Base-by-base conservation (phyloP, 129 eudicot genomes). In the Helichrysum umbraculigerum region DNA sequence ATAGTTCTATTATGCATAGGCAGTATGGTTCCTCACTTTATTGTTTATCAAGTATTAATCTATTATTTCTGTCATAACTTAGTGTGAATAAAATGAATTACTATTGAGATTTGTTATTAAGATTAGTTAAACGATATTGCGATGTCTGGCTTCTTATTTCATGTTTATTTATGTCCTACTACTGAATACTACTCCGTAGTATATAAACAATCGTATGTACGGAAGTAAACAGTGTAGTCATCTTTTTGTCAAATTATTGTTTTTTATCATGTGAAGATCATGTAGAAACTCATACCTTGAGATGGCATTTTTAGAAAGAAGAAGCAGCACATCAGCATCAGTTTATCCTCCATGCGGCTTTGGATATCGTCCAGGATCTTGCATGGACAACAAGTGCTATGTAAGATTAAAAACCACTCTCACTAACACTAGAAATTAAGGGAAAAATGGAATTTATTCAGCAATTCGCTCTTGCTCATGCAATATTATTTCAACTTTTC, bases 321-420 rank as follows among this genome's bases (percentile, higher is more conserved):
- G 99, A 95, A 78, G 91, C 90, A 73, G 96, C 99, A 79, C 99
- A 91, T 75, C 94, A 91, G 81, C 99, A 95, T 83, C 99, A 89
- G 74, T 95, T 95, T 69, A 91, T 95, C 63, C 78, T 91, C 65
- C 97, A 95, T 73, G 97, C 97, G 10, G 96, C 97, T 15, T 85
- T 95, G 83, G 97, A 95, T 84, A 86, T 95, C 52, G 99, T 91
- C 72, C 96, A 95, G 72, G 99, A 95, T 84, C 86, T 86, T 52
- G 97, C 97, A 15, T 95, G 99, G 99, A 89, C 97, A 71, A 95
- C 97, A 29, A 89, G 97, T 89, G 96, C 99, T 33, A 91, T 91
- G 96, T 91, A 77, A 91, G 91, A 61, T 57, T 87, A 29, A 9
- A 34, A 66, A 29, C 4, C 61, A 6, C 33, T 56, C 74, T 60